A percentile compares a stretch with the other conserved stretches of the same genome.
These are phyloP conservation scores for Bretziella fagacearum DNA, from an alignment of 2,329 filamentous ascomycete species.

Conservation along the genomic window DNA sequence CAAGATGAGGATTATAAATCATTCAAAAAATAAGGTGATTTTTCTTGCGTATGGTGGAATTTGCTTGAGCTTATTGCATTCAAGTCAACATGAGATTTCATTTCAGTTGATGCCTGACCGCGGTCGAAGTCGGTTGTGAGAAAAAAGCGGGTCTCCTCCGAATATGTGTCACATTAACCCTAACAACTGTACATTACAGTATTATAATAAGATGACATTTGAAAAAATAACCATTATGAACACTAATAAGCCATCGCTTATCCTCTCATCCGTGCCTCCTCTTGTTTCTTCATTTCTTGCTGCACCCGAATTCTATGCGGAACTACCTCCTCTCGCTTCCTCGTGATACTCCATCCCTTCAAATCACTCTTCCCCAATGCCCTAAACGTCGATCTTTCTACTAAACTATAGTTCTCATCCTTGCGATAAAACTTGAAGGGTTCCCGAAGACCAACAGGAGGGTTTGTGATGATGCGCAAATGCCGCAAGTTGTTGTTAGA, in stretches of 20 bases:
- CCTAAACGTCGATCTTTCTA: constrained; percentile 37
- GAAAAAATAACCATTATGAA: background rate
- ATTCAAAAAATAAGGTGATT: no score
- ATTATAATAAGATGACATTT: no score
- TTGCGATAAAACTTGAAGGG: constrained; percentile 23
- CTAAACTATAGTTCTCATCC: constrained; percentile 33
- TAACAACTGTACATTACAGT: background rate
- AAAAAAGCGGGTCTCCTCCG: background rate
- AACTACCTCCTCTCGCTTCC: constrained; percentile 31
- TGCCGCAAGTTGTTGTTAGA: constrained; percentile 21
- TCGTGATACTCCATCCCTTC: constrained; percentile 34
- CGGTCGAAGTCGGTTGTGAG: background rate
- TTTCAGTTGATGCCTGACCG: no score
- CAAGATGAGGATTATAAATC: no score
- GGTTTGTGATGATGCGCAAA: constrained; percentile 19
- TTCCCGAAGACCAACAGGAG: constrained; percentile 30
- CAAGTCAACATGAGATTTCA: no score
- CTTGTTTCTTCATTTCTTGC: constrained; percentile 19
- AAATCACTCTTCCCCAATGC: constrained; percentile 31
- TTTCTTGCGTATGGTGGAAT: no score
- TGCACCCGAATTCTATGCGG: constrained; percentile 22
- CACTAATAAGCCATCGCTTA: background rate
- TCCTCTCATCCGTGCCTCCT: constrained; percentile 28
- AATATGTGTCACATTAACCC: background rate
- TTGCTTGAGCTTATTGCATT: no score